phyloP scores from a whole-genome alignment of 2,329 filamentous ascomycete genomes.

The Trichoderma semiorbis region DNA sequence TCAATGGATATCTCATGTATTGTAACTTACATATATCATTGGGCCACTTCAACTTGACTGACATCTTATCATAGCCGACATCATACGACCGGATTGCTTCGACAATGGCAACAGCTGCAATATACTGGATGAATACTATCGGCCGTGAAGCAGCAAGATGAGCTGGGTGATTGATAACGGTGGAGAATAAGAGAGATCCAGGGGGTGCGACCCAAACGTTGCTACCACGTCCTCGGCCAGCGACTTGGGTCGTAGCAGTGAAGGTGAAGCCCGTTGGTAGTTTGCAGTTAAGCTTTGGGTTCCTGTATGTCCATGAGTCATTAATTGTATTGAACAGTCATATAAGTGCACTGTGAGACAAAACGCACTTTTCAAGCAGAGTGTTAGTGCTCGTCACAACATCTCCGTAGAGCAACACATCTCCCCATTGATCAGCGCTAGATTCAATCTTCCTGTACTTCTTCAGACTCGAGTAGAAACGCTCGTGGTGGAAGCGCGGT shows the following conservation, averaged over 20 bases:
- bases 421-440: conserved; percentile 67
- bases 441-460: conserved; percentile 59
- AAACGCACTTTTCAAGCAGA: conserved; percentile 73
- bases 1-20: background rate
- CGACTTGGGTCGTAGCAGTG: conserved; percentile 81
- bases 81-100: conserved; percentile 80
- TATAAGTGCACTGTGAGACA: background rate
- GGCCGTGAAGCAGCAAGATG: conserved; percentile 69
- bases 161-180: conserved; percentile 78
- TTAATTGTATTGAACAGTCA: background rate
- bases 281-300: conserved; percentile 69
- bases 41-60: conserved; percentile 92
- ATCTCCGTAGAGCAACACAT: conserved; percentile 78
- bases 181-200: conserved; percentile 83
- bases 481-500: conserved; percentile 79
- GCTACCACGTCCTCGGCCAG: conserved; percentile 79
- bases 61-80: conserved; percentile 67
- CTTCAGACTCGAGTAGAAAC: conserved; percentile 70
- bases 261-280: conserved; percentile 85
- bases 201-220: conserved; percentile 95
- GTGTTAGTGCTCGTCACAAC: conserved; percentile 94
- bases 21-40: conserved; percentile 75
- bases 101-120: conserved; percentile 83
- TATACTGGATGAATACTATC: conserved; percentile 90
- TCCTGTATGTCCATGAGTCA: conserved; percentile 47